A percentile compares a stretch with the other conserved stretches of the same genome.
phyloP scores from a whole-genome alignment of 2,329 filamentous ascomycete species.

The Alternaria arborescens region DNA sequence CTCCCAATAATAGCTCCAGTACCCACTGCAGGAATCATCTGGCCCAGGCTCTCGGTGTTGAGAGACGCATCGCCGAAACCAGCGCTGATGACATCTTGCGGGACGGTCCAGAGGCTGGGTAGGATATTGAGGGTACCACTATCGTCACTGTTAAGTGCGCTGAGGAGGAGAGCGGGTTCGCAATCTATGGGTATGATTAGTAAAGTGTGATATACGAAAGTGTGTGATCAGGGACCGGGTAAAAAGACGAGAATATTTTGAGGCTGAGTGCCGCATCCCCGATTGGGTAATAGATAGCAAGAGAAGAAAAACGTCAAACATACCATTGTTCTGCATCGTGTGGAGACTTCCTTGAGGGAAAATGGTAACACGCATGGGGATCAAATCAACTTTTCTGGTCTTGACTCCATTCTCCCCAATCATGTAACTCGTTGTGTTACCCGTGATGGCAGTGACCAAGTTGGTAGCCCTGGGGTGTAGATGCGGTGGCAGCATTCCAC shows the following conservation, averaged over 20 bases:
- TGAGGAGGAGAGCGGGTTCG: conserved; percentile 59
- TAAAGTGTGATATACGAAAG: background rate
- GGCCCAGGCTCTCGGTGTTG: conserved; percentile 42
- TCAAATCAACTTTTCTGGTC: conserved; percentile 53
- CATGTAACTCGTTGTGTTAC: conserved; percentile 63
- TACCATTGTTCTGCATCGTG: conserved; percentile 61
- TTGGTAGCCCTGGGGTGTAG: conserved; percentile 61
- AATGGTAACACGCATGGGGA: conserved; percentile 59
- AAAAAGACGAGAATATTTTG: background rate
- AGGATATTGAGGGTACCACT: conserved; percentile 60
- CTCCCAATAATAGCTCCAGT: conserved; percentile 56
- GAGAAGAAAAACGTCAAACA: conserved; percentile 21
- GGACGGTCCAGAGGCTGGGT: conserved; percentile 54
- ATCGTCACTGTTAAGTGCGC: conserved; percentile 60
- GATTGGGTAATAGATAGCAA: background rate
- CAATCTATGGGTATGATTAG: conserved; percentile 50
- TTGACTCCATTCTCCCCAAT: conserved; percentile 61
- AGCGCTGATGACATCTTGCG: conserved; percentile 54
- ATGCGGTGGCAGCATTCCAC: conserved; percentile 62
- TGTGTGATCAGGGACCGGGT: background rate
- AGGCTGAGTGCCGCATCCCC: background rate
- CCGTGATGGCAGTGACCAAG: conserved; percentile 57
- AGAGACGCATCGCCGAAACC: conserved; percentile 52
- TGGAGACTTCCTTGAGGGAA: conserved; percentile 61
- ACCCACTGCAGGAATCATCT: conserved; percentile 50